Evolutionary conservation across 2,329 filamentous ascomycete genomes (phyloP).

Genomic region (Phyllosticta citriasiana): DNA sequence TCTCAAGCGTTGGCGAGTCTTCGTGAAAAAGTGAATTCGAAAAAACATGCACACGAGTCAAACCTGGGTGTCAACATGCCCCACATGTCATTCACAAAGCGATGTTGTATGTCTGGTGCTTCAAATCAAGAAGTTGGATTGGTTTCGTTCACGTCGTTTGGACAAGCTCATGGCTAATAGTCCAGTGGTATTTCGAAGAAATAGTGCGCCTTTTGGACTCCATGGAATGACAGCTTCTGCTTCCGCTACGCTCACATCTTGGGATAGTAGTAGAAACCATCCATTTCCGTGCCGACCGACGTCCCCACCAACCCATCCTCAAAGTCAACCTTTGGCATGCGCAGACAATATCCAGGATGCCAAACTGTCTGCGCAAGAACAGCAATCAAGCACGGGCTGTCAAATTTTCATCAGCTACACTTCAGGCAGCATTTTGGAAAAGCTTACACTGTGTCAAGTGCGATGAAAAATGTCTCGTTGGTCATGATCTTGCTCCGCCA

Average conservation of each 20-base stretch:
- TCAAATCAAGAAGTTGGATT: too few species aligned
- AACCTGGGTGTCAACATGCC: too few species aligned
- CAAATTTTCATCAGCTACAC: too few species aligned
- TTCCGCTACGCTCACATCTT: not conserved
- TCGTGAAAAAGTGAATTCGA: too few species aligned
- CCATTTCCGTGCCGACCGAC: not conserved
- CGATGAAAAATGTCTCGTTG: constrained; percentile 35
- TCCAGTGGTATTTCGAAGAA: too few species aligned
- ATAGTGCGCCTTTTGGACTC: not conserved
- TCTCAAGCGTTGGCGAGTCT: too few species aligned
- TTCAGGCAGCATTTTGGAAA: too few species aligned
- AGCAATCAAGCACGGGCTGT: constrained; percentile 22
- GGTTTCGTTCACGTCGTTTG: too few species aligned
- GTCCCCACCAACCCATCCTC: not conserved
- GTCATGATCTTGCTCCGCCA: constrained; percentile 42
- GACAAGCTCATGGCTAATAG: too few species aligned
- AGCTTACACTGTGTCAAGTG: constrained; percentile 1
- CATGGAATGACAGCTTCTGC: not conserved
- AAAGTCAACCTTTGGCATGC: not conserved
- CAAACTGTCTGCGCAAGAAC: constrained; percentile 35
- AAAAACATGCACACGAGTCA: too few species aligned
- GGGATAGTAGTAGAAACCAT: not conserved
- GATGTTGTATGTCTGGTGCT: too few species aligned
- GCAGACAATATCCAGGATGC: constrained; percentile 28
- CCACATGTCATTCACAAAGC: too few species aligned